Evolutionary conservation across 2,329 filamentous ascomycete genomes (phyloP).

Genomic region (Rutstroemia sp.): DNA sequence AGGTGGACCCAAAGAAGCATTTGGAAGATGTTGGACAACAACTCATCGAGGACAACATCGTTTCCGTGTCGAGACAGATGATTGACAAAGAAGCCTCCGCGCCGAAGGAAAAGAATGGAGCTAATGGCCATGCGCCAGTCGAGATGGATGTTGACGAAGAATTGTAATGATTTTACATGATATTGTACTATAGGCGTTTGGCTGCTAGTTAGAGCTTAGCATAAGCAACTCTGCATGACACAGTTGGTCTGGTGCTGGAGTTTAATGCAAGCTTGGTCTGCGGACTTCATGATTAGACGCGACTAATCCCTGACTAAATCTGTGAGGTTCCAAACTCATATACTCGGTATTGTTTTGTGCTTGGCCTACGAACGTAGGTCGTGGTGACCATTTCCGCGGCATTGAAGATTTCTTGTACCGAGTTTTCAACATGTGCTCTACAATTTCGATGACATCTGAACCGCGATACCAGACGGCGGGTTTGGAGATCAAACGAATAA

Average conservation of each 20-base stretch:
- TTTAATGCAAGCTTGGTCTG: constrained; percentile 9
- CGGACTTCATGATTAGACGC: not conserved
- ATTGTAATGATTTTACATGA: constrained; percentile 40
- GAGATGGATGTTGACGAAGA: constrained; percentile 30
- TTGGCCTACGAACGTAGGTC: too few species aligned
- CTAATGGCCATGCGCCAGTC: constrained; percentile 36
- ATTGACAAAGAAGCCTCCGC: constrained; percentile 98
- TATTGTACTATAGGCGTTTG: constrained; percentile 30
- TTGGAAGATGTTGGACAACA: constrained; percentile 93
- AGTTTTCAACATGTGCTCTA: too few species aligned
- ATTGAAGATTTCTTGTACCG: too few species aligned
- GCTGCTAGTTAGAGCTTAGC: constrained; percentile 15
- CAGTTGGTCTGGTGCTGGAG: constrained; percentile 7
- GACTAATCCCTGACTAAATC: too few species aligned
- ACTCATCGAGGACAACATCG: constrained; percentile 98
- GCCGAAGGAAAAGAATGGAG: constrained; percentile 57
- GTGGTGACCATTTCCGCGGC: too few species aligned
- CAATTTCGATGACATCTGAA: too few species aligned
- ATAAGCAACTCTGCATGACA: constrained; percentile 12
- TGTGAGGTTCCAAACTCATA: too few species aligned
- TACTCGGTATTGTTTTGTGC: too few species aligned
- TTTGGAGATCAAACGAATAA: too few species aligned
- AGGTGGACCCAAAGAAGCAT: constrained; percentile 99
- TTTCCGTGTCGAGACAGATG: constrained; percentile 97
- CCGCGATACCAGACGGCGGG: too few species aligned